Base-by-base conservation (phyloP, 2,329 filamentous ascomycete species). In the Cercospora canescens region DNA sequence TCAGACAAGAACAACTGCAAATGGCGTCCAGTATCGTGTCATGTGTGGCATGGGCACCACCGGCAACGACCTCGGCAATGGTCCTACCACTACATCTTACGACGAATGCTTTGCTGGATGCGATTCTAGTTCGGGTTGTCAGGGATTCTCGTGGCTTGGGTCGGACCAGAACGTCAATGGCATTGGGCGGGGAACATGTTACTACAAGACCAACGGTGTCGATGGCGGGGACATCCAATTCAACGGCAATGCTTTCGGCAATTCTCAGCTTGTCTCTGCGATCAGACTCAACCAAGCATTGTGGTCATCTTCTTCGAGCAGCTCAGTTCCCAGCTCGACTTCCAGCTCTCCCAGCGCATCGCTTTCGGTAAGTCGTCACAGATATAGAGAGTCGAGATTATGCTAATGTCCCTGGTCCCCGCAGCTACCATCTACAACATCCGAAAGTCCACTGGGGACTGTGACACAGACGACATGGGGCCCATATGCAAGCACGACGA, bases 21-120 rank as follows among this genome's bases (percentile, higher is more conserved):
- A 14, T 14, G 39, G 39, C 18, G 39, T 45, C 5, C 39, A 45
- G 12, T 45, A 45, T 16, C 39, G 39, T 45, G 28, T 61, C 7
- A 16, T 34, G 14, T 61, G 59, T 28, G 59, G 59, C 41, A 32
- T 21, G 14, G 59, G 45, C 7, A 61, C 59, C 59, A 61, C 59
- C 6, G 52, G 52, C 18, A 32, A 32, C 30, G 52, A 55, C 30
- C 52, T 55, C 3, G 24, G 52, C 24, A 32, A 32, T 30, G 9
- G 21, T 9, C 24, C 52, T 11, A 21, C 39, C 14, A 45, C 39
- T 6, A 54, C 8, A 6, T 26, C 21, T 14, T 55, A 28, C 30
- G 28, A 30, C 24, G 52, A 62, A 30, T 62, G 60, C 18, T 62
- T 52, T 18, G 18, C 18, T 7, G 30, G 50, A 34, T 62, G 60